Base-by-base conservation (phyloP, 352 stramenopile species). In the Peronosclerospora sorghi region DNA sequence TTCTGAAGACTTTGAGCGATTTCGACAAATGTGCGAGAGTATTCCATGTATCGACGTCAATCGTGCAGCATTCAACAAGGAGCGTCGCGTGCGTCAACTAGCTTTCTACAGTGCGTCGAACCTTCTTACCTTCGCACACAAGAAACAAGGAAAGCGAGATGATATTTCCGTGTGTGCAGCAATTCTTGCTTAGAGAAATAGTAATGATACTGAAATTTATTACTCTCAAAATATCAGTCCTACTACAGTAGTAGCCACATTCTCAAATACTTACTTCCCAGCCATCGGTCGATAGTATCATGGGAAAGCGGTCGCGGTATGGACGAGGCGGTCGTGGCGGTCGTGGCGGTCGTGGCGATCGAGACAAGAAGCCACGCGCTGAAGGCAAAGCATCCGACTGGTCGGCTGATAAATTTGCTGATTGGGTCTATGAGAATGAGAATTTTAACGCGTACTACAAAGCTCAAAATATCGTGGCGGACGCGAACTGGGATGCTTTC, bases 401-500 rank as follows among this genome's bases (percentile, higher is more conserved):
- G 48, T 54, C 57, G 13, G 59, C 72, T 35, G 74, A 90, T 35
- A 73, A 73, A 42, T 94, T 85, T 56, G 62, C 66, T 23, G 81
- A 94, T 41, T 94, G 81, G 68, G 70, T 91, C 26, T 94, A 89
- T 59, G 83, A 82, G 29, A 94, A 91, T 64, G 73, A 80, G 36
- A 69, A 65, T 47, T 94, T 94, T 47, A 60, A 86, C 48, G 54
- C 75, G 43, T 94, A 90, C 66, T 94, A 94, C 72, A 73, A 84
- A 60, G 72, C 76, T 17, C 90, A 97, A 59, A 56, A 73, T 24
- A 81, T 96, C 32, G 58, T 96, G 46, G 35, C 45, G 6, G 67
- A 76, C 13, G 68, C 62, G 2, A 90, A 97, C 58, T 97, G 88
- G 86, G 66, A 81, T 2, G 59, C 60, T 10, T 96, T 97, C 63